phyloP scores from a whole-genome alignment of 192 early-diverging fungal genomes.

The Thamnidium elegans region DNA sequence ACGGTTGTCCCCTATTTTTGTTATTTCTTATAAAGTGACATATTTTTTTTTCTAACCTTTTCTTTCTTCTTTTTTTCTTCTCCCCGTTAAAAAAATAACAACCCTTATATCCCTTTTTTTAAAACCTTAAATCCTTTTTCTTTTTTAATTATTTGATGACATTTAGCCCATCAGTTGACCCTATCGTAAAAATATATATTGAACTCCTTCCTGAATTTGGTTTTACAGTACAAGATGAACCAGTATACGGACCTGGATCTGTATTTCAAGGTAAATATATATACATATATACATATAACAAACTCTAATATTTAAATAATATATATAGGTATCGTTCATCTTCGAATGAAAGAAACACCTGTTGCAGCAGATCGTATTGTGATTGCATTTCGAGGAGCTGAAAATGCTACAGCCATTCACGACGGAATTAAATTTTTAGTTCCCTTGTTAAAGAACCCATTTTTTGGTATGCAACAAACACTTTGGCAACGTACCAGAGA shows the following conservation, averaged over 20 bases:
- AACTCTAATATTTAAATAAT: background rate
- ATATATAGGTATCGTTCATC: conserved; percentile 16
- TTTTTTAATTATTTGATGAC: conserved; percentile 13
- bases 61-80: background rate
- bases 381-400: conserved; percentile 9
- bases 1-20: too few relatives aligned
- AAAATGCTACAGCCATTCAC: conserved; percentile 1
- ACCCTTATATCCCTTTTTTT: background rate
- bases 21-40: too few relatives aligned
- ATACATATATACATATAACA: background rate
- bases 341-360: conserved; percentile 10
- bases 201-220: conserved; percentile 22
- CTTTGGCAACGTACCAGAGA: conserved; percentile 17
- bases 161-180: conserved; percentile 10
- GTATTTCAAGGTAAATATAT: conserved; percentile 25
- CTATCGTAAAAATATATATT: background rate
- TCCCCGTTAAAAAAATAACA: background rate
- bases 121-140: background rate
- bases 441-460: conserved; percentile 1
- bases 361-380: conserved; percentile 12
- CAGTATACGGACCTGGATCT: conserved; percentile 29
- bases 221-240: conserved; percentile 22
- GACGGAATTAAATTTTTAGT: background rate
- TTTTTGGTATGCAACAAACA: conserved; percentile 20
- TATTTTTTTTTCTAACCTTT: background rate